Percentiles rank a stretch among this genome's conserved stretches.
phyloP scores from a whole-genome alignment of 257 asterid genomes.

The Jaltomata sinuosa region DNA sequence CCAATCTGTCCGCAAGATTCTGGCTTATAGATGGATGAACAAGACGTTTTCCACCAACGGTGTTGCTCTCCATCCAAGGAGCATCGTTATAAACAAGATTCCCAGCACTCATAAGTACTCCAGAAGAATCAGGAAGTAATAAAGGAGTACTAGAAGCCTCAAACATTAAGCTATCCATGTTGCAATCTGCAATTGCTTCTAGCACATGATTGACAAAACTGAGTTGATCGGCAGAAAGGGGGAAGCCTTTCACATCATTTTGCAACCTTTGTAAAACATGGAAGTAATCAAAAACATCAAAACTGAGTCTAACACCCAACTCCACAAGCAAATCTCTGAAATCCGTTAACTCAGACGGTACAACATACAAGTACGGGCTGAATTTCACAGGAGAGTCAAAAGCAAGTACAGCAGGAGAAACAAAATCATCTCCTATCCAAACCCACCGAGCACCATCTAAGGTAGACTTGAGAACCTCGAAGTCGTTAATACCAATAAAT shows the following conservation, averaged over 20 bases:
- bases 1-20: conserved; percentile 71
- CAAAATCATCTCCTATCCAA: conserved; percentile 98
- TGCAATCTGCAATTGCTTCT: conserved; percentile 67
- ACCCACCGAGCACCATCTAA: conserved; percentile 65
- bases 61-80: conserved; percentile 78
- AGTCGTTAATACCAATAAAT: conserved; percentile 39
- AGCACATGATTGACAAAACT: conserved; percentile 75
- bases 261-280: conserved; percentile 57
- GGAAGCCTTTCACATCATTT: conserved; percentile 49
- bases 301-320: conserved; percentile 71
- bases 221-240: conserved; percentile 73
- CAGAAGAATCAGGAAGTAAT: conserved; percentile 77
- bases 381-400: conserved; percentile 93
- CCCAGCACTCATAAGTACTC: conserved; percentile 59
- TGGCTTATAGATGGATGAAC: conserved; percentile 71
- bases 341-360: conserved; percentile 76
- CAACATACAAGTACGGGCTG: conserved; percentile 91
- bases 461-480: conserved; percentile 41
- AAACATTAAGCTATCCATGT: conserved; percentile 36
- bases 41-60: conserved; percentile 62
- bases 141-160: conserved; percentile 31
- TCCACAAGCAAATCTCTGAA: conserved; percentile 85
- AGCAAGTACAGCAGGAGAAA: conserved; percentile 73
- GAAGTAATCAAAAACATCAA: conserved; percentile 64
- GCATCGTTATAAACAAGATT: conserved; percentile 92